Conservation (phyloP, 2,329 filamentous ascomycete genomes). For the Tympanopsis confertula region DNA sequence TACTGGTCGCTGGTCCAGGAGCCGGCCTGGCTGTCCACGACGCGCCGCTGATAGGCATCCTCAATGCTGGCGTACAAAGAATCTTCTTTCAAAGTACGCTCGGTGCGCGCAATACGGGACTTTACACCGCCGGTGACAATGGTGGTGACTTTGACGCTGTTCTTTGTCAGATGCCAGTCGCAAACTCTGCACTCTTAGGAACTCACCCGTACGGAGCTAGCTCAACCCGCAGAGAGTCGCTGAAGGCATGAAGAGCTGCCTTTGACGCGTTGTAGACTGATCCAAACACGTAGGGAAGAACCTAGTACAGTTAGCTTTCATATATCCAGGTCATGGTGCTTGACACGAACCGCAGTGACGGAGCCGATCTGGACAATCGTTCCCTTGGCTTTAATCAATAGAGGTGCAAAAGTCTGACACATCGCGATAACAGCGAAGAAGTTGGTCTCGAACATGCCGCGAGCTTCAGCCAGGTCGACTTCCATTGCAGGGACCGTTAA, state of each 20-base stretch:
- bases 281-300: slow-evolving; percentile 5
- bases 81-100: slow-evolving; percentile 29
- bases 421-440: slow-evolving; percentile 15
- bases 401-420: slow-evolving; percentile 12
- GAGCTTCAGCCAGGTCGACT: slow-evolving; percentile 8
- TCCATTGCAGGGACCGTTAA: slow-evolving; percentile 11
- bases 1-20: slow-evolving; percentile 39
- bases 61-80: slow-evolving; percentile 39
- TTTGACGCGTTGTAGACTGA: slow-evolving; percentile 14
- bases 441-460: slow-evolving; percentile 15
- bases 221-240: slow-evolving; percentile 14
- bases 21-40: slow-evolving; percentile 38
- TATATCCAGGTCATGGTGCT: slow-evolving; percentile 9
- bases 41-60: slow-evolving; percentile 34
- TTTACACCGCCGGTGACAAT: slow-evolving; percentile 49
- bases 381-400: slow-evolving; percentile 15
- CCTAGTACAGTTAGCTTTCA: slow-evolving; percentile 13
- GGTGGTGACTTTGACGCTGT: slow-evolving; percentile 35
- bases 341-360: slow-evolving; percentile 6
- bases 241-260: slow-evolving; percentile 11
- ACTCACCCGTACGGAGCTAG: slow-evolving; percentile 11
- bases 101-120: slow-evolving; percentile 40
- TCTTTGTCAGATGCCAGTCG: slow-evolving; percentile 10
- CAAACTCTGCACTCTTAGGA: not conserved
- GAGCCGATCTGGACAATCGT: slow-evolving; percentile 13